Base-by-base conservation (phyloP, 176 grass and related monocot species). In the Dactylis glomerata region DNA sequence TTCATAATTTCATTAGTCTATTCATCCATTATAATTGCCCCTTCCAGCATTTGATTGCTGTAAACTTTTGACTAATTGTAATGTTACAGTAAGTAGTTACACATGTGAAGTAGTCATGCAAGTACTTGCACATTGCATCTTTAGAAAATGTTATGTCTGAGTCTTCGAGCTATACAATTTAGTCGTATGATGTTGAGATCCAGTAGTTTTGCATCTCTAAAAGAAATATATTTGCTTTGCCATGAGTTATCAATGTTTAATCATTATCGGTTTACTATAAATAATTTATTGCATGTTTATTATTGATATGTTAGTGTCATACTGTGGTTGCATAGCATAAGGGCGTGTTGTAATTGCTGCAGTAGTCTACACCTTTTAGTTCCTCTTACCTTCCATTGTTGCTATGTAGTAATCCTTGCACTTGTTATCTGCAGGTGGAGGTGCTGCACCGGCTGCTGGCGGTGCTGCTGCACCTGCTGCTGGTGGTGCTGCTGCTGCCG, bases 371-470 rank as follows among this genome's bases (percentile, higher is more conserved):
- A 52, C 19, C 7, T 42, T 19, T 22, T 8, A 19, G 52, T n/a
- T 10, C n/a, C 52, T 23, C 1, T 23, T n/a, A 22, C 22, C 3
- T 26, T 23, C 27, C 3, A 5, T 5, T 32, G 24, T 5, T 64
- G n/a, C 5, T 24, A 0, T 52, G 19, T 34, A 42, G 54, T 24
- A 10, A 28, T 13, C 1, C 3, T 6, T 65, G 23, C 22, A 2
- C 15, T 68, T 68, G 55, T 14, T 44, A 24, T 47, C 24, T 85
- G 6, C 44, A 97, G 94, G 92, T 89, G 92, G 95, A 19, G 95
- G 82, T 78, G 80, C 32, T 82, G 74, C 88, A 6, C 86, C 90
- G 1, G 88, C 82, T 65, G 82, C 92, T 32, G 86, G 88, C 24
- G 34, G 34, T 5, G 82, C 84, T 0, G 86, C 90, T 33, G 92